Conservation (phyloP, 2,329 filamentous ascomycete species). For the Penicillium psychrosexuale region DNA sequence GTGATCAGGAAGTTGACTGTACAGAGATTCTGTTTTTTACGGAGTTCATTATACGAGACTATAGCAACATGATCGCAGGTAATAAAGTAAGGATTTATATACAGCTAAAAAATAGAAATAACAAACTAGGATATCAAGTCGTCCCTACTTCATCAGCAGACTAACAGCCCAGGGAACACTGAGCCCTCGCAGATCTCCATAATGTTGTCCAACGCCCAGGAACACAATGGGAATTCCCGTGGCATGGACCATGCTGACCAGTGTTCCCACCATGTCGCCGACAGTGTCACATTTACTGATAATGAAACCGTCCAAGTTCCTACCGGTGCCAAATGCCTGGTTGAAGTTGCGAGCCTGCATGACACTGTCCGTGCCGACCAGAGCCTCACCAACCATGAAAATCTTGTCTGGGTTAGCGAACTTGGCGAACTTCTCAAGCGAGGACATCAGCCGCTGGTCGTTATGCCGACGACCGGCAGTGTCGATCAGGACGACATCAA, state of each 20-base stretch:
- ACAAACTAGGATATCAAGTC: neutral
- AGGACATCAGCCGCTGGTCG: slow-evolving; percentile 92
- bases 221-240: slow-evolving; percentile 96
- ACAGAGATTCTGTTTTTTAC: neutral
- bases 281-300: slow-evolving; percentile 99
- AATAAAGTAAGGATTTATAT: neutral
- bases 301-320: slow-evolving; percentile 90
- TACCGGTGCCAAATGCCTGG: slow-evolving; percentile 75
- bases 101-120: neutral
- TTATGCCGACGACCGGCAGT: slow-evolving; percentile 94
- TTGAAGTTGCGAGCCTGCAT: slow-evolving; percentile 97
- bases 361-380: slow-evolving; percentile 93
- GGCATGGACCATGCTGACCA: slow-evolving; percentile 96
- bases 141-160: slow-evolving; percentile 54
- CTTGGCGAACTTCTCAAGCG: slow-evolving; percentile 94
- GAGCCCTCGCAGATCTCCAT: slow-evolving; percentile 61
- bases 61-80: no score
- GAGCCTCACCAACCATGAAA: slow-evolving; percentile 89
- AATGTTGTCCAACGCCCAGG: slow-evolving; percentile 70
- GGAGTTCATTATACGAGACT: neutral
- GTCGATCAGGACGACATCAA: slow-evolving; percentile 94
- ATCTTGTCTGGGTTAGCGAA: slow-evolving; percentile 97
- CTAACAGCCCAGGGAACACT: slow-evolving; percentile 63
- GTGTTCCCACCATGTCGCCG: slow-evolving; percentile 95
- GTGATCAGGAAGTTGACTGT: fast-evolving